These are phyloP conservation scores for Ajuga reptans DNA, from an alignment of 305 asterid species.

Conservation along the genomic window DNA sequence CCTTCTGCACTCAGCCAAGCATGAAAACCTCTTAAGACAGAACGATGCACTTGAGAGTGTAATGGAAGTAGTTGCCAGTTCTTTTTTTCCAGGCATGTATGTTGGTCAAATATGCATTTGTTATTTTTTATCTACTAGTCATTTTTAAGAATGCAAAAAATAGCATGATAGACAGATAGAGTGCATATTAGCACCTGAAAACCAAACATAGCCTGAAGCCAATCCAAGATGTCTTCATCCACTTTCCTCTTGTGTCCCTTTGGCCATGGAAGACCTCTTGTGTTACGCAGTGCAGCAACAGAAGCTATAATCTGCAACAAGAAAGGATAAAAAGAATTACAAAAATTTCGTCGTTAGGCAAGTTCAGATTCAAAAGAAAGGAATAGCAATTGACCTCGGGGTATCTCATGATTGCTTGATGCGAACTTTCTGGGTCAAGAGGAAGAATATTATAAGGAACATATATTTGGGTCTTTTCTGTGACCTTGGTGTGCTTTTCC, in stretches of 20 bases:
- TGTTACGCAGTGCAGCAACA: slow-evolving; percentile 85
- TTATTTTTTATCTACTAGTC: not conserved
- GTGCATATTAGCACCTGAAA: slow-evolving; percentile 59
- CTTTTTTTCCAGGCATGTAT: not conserved
- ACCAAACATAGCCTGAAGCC: slow-evolving; percentile 95
- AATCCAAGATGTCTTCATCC: slow-evolving; percentile 85
- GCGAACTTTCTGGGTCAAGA: slow-evolving; percentile 81
- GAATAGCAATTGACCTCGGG: slow-evolving; percentile 60
- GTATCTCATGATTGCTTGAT: slow-evolving; percentile 87
- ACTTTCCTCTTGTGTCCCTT: slow-evolving; percentile 70
- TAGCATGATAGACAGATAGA: slow-evolving; percentile 7
- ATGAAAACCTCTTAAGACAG: slow-evolving; percentile 5
- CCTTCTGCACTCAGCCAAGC: slow-evolving; percentile 56
- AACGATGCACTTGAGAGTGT: not conserved
- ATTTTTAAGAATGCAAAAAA: not conserved
- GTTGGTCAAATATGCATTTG: not conserved
- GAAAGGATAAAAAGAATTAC: slow-evolving; percentile 14
- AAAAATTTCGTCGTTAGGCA: slow-evolving; percentile 6
- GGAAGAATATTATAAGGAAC: slow-evolving; percentile 96
- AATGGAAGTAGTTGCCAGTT: not conserved
- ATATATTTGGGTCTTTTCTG: slow-evolving; percentile 77
- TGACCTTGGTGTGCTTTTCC: slow-evolving; percentile 73
- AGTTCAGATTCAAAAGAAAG: slow-evolving; percentile 1
- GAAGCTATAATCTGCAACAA: slow-evolving; percentile 78
- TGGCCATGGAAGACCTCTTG: slow-evolving; percentile 94